Percentiles rank a stretch among this genome's conserved stretches.
Evolutionary conservation across 805 yeast species (phyloP).

Genomic region (Candida gorgasii): DNA sequence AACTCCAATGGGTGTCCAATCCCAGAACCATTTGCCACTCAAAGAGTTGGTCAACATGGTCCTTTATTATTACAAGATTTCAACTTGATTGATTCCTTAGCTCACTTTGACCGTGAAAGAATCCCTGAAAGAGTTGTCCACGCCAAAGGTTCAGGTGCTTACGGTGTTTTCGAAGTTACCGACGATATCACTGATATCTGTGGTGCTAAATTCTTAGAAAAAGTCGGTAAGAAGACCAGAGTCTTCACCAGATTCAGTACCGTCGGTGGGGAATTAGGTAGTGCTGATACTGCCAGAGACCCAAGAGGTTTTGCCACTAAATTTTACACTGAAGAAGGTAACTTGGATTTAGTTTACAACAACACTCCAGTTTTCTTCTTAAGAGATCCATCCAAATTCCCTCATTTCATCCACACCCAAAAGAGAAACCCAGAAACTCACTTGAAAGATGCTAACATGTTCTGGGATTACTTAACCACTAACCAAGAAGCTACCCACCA

Average conservation of each 20-base stretch:
- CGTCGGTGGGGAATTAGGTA: conserved; percentile 83
- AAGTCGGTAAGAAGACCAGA: conserved; percentile 78
- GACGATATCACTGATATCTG: conserved; percentile 78
- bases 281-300: conserved; percentile 82
- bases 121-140: conserved; percentile 93
- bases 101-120: conserved; percentile 88
- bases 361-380: conserved; percentile 84
- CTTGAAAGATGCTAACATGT: conserved; percentile 76
- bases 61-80: conserved; percentile 82
- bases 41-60: conserved; percentile 73
- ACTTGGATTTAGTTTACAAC: conserved; percentile 81
- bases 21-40: conserved; percentile 73
- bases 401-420: conserved; percentile 86
- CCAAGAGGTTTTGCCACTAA: conserved; percentile 85
- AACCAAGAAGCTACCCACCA: conserved; percentile 78
- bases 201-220: conserved; percentile 66
- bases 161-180: conserved; percentile 82
- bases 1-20: conserved; percentile 79
- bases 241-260: conserved; percentile 78
- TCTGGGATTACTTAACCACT: conserved; percentile 78
- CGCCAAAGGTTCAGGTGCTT: conserved; percentile 93
- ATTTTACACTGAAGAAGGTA: conserved; percentile 81
- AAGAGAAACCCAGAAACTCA: conserved; percentile 83
- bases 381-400: conserved; percentile 84
- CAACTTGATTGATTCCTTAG: conserved; percentile 74